Percentiles rank a stretch among this genome's conserved stretches.
Evolutionary conservation across 352 stramenopile genomes (phyloP).

Genomic region (Phytophthora palmivora): DNA sequence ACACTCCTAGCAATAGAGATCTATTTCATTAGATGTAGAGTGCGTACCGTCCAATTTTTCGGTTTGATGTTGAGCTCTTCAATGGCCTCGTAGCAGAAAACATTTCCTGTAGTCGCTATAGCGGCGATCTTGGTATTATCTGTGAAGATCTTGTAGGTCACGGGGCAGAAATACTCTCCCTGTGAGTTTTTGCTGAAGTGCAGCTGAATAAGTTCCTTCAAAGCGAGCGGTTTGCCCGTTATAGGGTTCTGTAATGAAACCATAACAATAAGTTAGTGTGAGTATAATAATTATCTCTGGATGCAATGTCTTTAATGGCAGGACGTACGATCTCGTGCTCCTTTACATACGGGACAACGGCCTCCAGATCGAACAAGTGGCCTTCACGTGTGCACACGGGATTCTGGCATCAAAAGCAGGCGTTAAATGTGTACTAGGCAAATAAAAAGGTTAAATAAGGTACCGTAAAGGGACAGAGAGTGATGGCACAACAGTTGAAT

Average conservation of each 20-base stretch:
- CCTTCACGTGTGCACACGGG: constrained; percentile 95
- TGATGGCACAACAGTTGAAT: constrained; percentile 99
- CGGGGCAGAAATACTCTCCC: constrained; percentile 88
- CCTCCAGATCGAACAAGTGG: constrained; percentile 97
- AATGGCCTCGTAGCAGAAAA: constrained; percentile 97
- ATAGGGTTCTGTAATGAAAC: constrained; percentile 89
- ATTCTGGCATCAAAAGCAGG: constrained; percentile 53
- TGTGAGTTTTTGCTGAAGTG: constrained; percentile 86
- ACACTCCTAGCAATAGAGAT: too few species aligned
- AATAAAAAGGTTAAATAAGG: constrained; percentile 1
- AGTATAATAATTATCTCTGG: background rate
- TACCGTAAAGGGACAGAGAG: constrained; percentile 90
- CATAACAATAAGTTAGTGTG: background rate
- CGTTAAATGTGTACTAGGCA: background rate
- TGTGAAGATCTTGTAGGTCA: constrained; percentile 97
- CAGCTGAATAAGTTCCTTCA: constrained; percentile 95
- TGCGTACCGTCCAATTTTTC: constrained; percentile 94
- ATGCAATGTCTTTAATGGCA: background rate
- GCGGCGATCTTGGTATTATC: constrained; percentile 90
- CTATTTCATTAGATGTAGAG: background rate
- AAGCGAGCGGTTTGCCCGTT: constrained; percentile 88
- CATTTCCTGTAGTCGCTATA: constrained; percentile 91
- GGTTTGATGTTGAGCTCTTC: constrained; percentile 98
- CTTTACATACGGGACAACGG: constrained; percentile 96
- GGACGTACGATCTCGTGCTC: constrained; percentile 92